phyloP scores from a whole-genome alignment of 305 asterid species.

The Coffea humblotiana region DNA sequence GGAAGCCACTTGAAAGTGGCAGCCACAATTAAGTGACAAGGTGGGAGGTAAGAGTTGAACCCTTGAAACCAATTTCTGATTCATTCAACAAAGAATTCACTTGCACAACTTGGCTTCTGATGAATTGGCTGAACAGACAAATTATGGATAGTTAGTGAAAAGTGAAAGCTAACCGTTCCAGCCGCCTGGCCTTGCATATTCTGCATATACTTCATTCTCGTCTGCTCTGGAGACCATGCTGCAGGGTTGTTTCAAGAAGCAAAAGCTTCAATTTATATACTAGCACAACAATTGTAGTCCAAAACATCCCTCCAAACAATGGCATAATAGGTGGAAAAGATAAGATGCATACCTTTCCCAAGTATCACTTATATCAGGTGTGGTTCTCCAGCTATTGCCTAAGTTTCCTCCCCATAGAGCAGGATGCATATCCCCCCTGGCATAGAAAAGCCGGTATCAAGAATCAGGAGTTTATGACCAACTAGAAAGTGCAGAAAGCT shows the following conservation, averaged over 20 bases:
- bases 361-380: constrained; percentile 66
- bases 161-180: constrained; percentile 73
- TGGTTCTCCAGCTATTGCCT: constrained; percentile 98
- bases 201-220: constrained; percentile 82
- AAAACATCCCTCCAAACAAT: not conserved
- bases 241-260: constrained; percentile 23
- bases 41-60: no score
- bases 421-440: constrained; percentile 94
- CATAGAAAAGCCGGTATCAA: not conserved
- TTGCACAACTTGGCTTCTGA: not conserved
- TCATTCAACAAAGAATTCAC: not conserved
- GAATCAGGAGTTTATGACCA: not conserved
- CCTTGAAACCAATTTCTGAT: not conserved
- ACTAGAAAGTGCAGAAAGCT: not conserved
- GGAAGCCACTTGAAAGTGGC: no score
- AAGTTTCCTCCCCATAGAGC: constrained; percentile 67
- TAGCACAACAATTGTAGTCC: not conserved
- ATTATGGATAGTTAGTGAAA: not conserved
- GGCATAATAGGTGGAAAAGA: not conserved
- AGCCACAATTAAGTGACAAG: no score
- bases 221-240: constrained; percentile 93
- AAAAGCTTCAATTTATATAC: not conserved
- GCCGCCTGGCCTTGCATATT: constrained; percentile 80
- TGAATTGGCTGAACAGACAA: not conserved
- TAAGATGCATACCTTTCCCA: constrained; percentile 66